Conservation (phyloP, 2,329 filamentous ascomycete genomes). For the Xylariaceae sp. region DNA sequence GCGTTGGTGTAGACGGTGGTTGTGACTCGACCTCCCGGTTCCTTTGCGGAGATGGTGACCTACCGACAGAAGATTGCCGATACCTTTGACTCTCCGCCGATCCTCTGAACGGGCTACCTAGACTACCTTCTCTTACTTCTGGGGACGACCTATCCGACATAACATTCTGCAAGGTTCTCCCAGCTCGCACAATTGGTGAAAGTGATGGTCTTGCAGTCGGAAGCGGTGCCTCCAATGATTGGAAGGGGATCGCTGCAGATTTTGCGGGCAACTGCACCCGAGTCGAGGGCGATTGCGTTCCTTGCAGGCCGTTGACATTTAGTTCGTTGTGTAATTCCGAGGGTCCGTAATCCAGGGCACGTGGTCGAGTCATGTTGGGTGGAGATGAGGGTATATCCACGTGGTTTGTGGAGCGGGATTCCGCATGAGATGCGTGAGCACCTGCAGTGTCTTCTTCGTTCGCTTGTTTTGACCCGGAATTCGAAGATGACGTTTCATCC, state of each 20-base stretch:
- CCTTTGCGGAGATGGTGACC: constrained; percentile 23
- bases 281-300: constrained; percentile 19
- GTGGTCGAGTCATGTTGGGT: constrained; percentile 25
- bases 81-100: constrained; percentile 29
- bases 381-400: constrained; percentile 34
- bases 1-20: constrained; percentile 14
- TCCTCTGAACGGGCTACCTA: constrained; percentile 54
- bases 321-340: constrained; percentile 22
- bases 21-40: constrained; percentile 11
- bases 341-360: constrained; percentile 22
- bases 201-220: constrained; percentile 31
- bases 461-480: constrained; percentile 32
- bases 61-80: constrained; percentile 21
- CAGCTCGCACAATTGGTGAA: constrained; percentile 56
- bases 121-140: constrained; percentile 44
- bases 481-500: constrained; percentile 42
- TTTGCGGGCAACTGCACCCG: constrained; percentile 17
- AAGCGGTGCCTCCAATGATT: constrained; percentile 21
- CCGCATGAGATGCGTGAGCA: constrained; percentile 7
- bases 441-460: constrained; percentile 21
- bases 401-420: constrained; percentile 15
- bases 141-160: constrained; percentile 58
- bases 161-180: constrained; percentile 53
- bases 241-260: constrained; percentile 14
- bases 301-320: constrained; percentile 14